phyloP scores from a whole-genome alignment of 163 green algal species.

The Chlorella variabilis region DNA sequence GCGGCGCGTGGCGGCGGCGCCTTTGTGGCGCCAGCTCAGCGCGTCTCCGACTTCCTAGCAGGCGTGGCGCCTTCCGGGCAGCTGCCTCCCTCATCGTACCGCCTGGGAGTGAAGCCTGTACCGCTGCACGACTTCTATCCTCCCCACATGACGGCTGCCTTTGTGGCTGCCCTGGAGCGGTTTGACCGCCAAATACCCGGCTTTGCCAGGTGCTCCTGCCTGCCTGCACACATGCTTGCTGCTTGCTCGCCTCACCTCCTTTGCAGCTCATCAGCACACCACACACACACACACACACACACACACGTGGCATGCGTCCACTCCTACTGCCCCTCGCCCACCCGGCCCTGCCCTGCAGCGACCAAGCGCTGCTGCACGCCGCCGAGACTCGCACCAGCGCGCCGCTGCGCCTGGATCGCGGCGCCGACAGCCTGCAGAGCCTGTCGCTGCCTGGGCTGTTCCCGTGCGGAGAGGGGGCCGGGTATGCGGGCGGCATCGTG shows the following conservation, averaged over 20 bases:
- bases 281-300: too few relatives aligned
- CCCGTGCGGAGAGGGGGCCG: constrained; percentile 81
- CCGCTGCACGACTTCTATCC: constrained; percentile 78
- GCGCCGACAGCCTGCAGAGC: constrained; percentile 53
- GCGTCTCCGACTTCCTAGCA: constrained; percentile 76
- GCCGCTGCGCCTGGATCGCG: constrained; percentile 65
- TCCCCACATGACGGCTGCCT: constrained; percentile 59
- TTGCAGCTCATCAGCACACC: too few relatives aligned
- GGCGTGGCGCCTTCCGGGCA: constrained; percentile 29
- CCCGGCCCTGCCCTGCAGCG: constrained; percentile 29
- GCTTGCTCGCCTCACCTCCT: too few relatives aligned
- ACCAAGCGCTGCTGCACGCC: constrained; percentile 71
- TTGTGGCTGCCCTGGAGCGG: constrained; percentile 54
- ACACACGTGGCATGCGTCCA: too few relatives aligned
- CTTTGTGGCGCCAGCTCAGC: constrained; percentile 78
- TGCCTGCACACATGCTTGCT: not conserved
- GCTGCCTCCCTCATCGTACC: constrained; percentile 74
- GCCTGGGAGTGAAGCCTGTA: constrained; percentile 68
- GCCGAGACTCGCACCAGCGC: constrained; percentile 83
- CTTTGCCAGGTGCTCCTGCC: constrained; percentile 50
- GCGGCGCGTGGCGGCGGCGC: constrained; percentile 66
- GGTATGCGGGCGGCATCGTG: constrained; percentile 89
- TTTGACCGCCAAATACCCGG: constrained; percentile 70
- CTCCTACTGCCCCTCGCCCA: too few relatives aligned
- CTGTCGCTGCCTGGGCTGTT: constrained; percentile 65